Evolutionary conservation across 1,284 basidiomycete species (phyloP).

Genomic region (Sanguinoderma infundibulare): DNA sequence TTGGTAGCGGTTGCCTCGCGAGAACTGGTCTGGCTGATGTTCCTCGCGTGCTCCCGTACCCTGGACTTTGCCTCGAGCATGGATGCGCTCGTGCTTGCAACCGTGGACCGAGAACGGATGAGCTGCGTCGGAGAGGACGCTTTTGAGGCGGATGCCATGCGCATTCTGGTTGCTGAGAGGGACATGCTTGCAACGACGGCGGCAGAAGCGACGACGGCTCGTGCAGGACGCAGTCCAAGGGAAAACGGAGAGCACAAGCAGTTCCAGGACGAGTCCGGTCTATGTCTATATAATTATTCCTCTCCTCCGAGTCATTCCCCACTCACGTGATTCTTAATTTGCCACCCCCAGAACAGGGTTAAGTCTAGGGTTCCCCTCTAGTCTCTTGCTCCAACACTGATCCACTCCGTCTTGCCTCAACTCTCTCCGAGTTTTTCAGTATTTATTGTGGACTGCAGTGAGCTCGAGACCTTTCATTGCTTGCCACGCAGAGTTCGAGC

Average conservation of each 20-base stretch:
- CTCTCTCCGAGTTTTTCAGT: too few species aligned
- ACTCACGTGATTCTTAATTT: constrained; percentile 18
- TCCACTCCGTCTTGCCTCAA: too few species aligned
- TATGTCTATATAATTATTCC: constrained; percentile 23
- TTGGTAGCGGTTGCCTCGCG: constrained; percentile 59
- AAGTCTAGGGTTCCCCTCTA: constrained; percentile 5
- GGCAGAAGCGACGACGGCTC: constrained; percentile 3
- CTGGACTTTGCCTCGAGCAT: constrained; percentile 75
- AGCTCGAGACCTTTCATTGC: too few species aligned
- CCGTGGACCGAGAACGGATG: constrained; percentile 58
- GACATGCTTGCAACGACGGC: constrained; percentile 26
- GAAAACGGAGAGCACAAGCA: constrained; percentile 12
- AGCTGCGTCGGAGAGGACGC: constrained; percentile 42
- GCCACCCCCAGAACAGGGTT: constrained; percentile 7
- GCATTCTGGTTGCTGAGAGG: constrained; percentile 40
- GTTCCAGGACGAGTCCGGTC: constrained; percentile 10
- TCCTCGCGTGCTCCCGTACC: constrained; percentile 67
- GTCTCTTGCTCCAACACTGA: background rate
- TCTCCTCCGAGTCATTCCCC: background rate
- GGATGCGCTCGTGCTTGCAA: constrained; percentile 42
- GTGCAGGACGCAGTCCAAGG: constrained; percentile 12
- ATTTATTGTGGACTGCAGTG: too few species aligned
- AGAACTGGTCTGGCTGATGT: constrained; percentile 72
- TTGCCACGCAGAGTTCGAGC: too few species aligned
- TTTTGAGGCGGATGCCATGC: constrained; percentile 51